Base-by-base conservation (phyloP, 2,329 filamentous ascomycete species). In the Pseudogymnoascus sp. region DNA sequence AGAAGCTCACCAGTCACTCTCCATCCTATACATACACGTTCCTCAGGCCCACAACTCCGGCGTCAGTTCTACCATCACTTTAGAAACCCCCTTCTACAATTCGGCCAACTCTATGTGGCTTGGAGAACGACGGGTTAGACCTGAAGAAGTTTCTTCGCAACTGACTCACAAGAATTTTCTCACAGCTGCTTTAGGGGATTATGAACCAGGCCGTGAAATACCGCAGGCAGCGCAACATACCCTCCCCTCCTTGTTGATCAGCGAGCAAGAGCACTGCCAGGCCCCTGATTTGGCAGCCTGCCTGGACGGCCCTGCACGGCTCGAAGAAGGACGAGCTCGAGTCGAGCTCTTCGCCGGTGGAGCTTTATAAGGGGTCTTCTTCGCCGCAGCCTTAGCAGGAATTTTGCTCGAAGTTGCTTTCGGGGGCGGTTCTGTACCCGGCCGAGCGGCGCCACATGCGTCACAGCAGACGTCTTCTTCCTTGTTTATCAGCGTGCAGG, bases 401-500 rank as follows among this genome's bases (percentile, higher is more conserved):
- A n/a, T 1, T 12, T 56, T 56, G 4, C 28, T 56, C 26, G 26
- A 12, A 33, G 1, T 22, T 7, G 50, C n/a, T 33, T 33, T 56
- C 11, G 28, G 26, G 10, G 28, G n/a, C 3, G 28, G 50, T 22
- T 56, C 50, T 19, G 50, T 56, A 56, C 50, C 50, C 50, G 50
- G 28, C 1, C 50, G 26, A 3, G 50, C 28, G 5, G 50, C 33
- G n/a, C n/a, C 61, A 35, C 85, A 88, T 2, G 80, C 85, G 64
- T 85, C 85, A 72, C 85, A 88, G 50, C 79, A 79, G 10, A 87
- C 78, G 67, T 80, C 85, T 26, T 79, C 79, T n/a, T 82, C 69
- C 1, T 83, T 81, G 65, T 88, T 88, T 64, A 83, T 78, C 38
- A 87, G 80, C 0, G 85, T 88, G 73, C 85, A 88, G 64, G 81